Percentiles rank a stretch among this genome's conserved stretches.
phyloP scores from a whole-genome alignment of 768 basidiomycete genomes.

The Naganishia vaughanmartiniae region DNA sequence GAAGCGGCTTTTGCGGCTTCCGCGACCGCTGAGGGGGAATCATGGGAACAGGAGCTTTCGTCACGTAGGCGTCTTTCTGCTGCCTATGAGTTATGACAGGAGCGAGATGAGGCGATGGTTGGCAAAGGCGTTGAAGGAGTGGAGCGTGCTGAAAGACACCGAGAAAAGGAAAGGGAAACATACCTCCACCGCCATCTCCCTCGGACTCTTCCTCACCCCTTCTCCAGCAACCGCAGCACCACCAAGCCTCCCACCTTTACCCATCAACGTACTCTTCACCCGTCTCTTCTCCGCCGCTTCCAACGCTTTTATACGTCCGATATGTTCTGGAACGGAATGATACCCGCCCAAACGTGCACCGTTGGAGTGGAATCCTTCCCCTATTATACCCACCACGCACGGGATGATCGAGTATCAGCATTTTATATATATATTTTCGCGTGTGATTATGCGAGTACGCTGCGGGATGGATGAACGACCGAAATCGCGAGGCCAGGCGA shows the following conservation, averaged over 20 bases:
- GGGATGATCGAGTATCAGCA: too few species aligned
- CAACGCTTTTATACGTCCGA: slow-evolving; percentile 67
- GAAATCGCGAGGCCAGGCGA: too few species aligned
- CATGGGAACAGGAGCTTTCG: slow-evolving; percentile 63
- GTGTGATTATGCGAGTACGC: too few species aligned
- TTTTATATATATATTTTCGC: too few species aligned
- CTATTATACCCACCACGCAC: too few species aligned
- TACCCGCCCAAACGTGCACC: slow-evolving; percentile 68
- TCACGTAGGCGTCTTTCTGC: slow-evolving; percentile 76
- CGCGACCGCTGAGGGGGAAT: slow-evolving; percentile 40
- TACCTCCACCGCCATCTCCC: slow-evolving; percentile 72
- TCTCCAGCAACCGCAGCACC: slow-evolving; percentile 53
- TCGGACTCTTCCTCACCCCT: slow-evolving; percentile 58
- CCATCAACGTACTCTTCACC: slow-evolving; percentile 56
- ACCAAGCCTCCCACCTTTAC: slow-evolving; percentile 62
- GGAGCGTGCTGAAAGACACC: slow-evolving; percentile 4
- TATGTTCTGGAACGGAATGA: slow-evolving; percentile 65
- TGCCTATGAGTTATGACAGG: slow-evolving; percentile 60
- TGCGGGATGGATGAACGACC: too few species aligned
- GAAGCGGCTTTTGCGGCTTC: slow-evolving; percentile 66
- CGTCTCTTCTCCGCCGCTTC: slow-evolving; percentile 76
- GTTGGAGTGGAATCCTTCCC: slow-evolving; percentile 83
- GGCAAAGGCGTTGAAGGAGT: not conserved
- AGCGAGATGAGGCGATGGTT: not conserved
- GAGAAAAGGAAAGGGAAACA: slow-evolving; percentile 39